Base-by-base conservation (phyloP, 495 filamentous ascomycete species). In the Xylaria bambusicola region DNA sequence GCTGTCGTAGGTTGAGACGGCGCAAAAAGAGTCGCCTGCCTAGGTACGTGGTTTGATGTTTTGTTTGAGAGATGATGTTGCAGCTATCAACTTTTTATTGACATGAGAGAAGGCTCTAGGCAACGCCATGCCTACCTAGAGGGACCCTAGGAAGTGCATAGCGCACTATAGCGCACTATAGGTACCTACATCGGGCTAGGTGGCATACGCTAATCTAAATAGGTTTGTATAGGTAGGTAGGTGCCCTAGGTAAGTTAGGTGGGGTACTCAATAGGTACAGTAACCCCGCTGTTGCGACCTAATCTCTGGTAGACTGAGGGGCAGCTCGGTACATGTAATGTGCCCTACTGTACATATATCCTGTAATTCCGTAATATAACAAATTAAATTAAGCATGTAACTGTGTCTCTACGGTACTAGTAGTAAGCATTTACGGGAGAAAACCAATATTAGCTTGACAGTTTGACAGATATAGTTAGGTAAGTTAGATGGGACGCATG, bases 51-150 rank as follows among this genome's bases (percentile, higher is more conserved):
- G 29, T 33, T 38, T 6, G n/a, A 26, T 29, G 33, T 49, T 50
- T 58, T 58, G 35, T 50, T 58, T 58, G 55, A 33, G 50, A 45
- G 20, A 40, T 27, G 55, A 49, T 29, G n/a, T 21, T 17, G 46
- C 26, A 58, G n/a, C 36, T 31, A 38, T 58, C 36, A 50, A 58
- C 46, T 51, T 58, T 58, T 58, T 51, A 51, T 58, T 58, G 56
- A 58, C 56, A 51, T 58, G 47, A 12, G 10, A 57, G 21, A 27
- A 50, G 55, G 56, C 56, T 58, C 56, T 20, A 13, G 46, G 56
- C 56, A 58, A 51, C 56, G 56, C 55, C 36, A 50, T 50, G 36
- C 20, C 46, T 49, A 8, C 13, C 1, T 20, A 21, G 6, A n/a
- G 26, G 24, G 24, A 6, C 2, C 15, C 10, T n/a, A n/a, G n/a